These are phyloP conservation scores for Ganoderma multipileum DNA, from an alignment of 1,284 basidiomycete species.

Conservation along the genomic window DNA sequence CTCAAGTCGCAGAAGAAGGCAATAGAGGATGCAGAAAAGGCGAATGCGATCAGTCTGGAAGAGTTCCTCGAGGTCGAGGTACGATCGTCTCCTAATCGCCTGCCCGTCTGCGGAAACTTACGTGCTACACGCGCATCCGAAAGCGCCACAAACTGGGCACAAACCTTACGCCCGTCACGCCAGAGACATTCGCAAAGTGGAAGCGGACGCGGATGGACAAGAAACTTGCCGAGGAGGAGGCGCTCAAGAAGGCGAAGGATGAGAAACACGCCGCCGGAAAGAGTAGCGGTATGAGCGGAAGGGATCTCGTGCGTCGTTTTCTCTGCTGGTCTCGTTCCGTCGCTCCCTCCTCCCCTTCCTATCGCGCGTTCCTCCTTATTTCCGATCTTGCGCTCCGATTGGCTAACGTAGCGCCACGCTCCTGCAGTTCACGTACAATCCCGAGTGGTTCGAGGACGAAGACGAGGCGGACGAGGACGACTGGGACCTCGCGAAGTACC, in stretches of 20 bases:
- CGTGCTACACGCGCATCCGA: not conserved
- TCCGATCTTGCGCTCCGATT: not conserved
- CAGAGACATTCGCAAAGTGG: constrained; percentile 93
- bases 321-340: not conserved
- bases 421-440: constrained; percentile 90
- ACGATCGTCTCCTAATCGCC: not conserved
- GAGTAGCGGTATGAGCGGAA: constrained; percentile 91
- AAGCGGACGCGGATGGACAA: constrained; percentile 94
- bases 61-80: constrained; percentile 99
- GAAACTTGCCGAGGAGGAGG: constrained; percentile 89
- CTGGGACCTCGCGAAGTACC: constrained; percentile 75
- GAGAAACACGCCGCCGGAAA: constrained; percentile 89
- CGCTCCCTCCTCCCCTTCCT: constrained; percentile 9
- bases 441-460: constrained; percentile 92
- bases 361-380: constrained; percentile 12
- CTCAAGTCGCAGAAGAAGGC: constrained; percentile 93
- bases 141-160: constrained; percentile 94
- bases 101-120: not conserved
- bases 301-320: constrained; percentile 81
- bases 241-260: constrained; percentile 85
- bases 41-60: constrained; percentile 91
- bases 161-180: constrained; percentile 96
- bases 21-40: constrained; percentile 85
- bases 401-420: constrained; percentile 1
- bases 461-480: constrained; percentile 80